Conservation (phyloP, 192 early-diverging fungal species). For the Linnemannia elongata region DNA sequence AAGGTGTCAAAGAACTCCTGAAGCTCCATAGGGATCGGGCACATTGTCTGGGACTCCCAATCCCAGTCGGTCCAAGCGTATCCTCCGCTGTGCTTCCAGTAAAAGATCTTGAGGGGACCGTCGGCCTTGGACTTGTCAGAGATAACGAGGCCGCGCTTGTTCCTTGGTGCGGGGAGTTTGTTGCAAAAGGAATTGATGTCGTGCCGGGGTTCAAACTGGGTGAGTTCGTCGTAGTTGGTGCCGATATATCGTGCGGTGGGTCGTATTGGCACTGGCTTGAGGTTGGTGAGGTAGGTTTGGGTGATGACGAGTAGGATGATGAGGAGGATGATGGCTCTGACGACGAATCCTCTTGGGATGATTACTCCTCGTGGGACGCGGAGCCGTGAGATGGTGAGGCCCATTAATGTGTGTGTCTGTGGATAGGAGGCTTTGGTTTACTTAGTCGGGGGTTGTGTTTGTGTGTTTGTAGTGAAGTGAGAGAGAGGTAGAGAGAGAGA, state of each 20-base stretch:
- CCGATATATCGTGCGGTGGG: not conserved
- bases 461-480: not conserved
- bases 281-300: not conserved
- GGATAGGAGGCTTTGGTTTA: not conserved
- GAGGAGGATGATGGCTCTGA: slow-evolving; percentile 5
- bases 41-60: slow-evolving; percentile 4
- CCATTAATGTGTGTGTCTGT: not conserved
- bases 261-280: slow-evolving; percentile 6
- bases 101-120: slow-evolving; percentile 9
- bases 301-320: not conserved
- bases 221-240: slow-evolving; percentile 1
- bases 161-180: slow-evolving; percentile 3
- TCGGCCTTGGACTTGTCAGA: slow-evolving; percentile 6
- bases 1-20: slow-evolving; percentile 4
- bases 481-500: too few species aligned
- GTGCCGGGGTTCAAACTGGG: not conserved
- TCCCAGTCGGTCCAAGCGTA: not conserved
- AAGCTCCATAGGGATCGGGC: slow-evolving; percentile 10
- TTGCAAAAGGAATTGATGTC: slow-evolving; percentile 3
- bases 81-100: not conserved
- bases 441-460: not conserved
- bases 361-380: not conserved
- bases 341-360: not conserved
- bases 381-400: slow-evolving; percentile 1
- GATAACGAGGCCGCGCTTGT: slow-evolving; percentile 2